Base-by-base conservation (phyloP, 768 basidiomycete genomes). In the Podaxis sp. region DNA sequence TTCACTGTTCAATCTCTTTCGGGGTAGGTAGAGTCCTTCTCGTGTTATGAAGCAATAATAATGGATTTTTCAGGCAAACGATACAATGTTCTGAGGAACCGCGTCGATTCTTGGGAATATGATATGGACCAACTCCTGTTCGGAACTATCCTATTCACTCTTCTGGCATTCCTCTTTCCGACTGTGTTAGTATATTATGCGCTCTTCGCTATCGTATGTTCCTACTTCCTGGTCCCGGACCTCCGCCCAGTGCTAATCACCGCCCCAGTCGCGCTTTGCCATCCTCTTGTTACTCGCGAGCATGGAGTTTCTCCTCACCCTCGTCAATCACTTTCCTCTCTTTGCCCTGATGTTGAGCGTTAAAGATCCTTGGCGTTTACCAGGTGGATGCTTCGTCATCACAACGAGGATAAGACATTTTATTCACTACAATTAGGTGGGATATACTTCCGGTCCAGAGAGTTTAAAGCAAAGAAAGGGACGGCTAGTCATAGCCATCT, bases 101-200 rank as follows among this genome's bases (percentile, higher is more conserved):
- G 96, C n/a, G 89, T 87, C 3, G 97, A 99, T 69, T 84, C 89
- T 0, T 95, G 92, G 86, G 84, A 89, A 61, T 99, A 97, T 68
- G 92, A 95, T 58, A 81, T 95, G 28, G 96, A 99, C 72, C 95
- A 98, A 71, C 83, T 99, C 2, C 79, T 99, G n/a, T 89, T 98
- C 39, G 96, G 96, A 4, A 96, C 97, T 0, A 87, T 94, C 59
- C 76, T 96, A 56, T 93, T 95, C 78, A 92, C 93, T 0, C 80
- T 94, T 17, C 75, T 93, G 12, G 84, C 89, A 7, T 91, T 96
- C 72, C 75, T 95, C 12, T 85, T 91, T 68, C 91, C 96, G 2
- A 98, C 96, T 0, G 85, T 96, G 3, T 68, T 92, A 36, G 90
- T 88, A 0, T 99, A 97, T 73, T 94, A 97, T 67, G 75, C 85